Base-by-base conservation (phyloP, 176 grass and related monocot species). In the Metroxylon sagu region DNA sequence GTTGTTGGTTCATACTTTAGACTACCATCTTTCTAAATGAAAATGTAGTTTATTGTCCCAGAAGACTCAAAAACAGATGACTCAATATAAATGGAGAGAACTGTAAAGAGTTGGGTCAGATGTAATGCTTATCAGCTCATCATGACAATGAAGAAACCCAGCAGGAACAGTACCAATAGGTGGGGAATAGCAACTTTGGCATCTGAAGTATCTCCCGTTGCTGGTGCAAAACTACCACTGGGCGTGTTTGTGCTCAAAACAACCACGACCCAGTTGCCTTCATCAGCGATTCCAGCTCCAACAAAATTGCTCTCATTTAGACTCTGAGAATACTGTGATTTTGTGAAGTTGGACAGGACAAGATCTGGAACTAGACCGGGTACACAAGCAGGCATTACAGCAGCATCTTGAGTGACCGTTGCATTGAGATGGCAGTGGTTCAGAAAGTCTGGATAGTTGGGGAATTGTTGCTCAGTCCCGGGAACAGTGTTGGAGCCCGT, bases 311-410 rank as follows among this genome's bases (percentile, higher is more conserved):
- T 79, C 54, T 80, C 69, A 55, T 99, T 99, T 14, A 99, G 62
- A 56, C 77, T 77, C 65, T 71, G 59, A 65, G 88, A 89, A 68
- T 99, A 93, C 50, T 89, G 94, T 0, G 94, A 85, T 67, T 89
- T 79, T 53, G 94, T 99, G 80, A 80, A 99, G 83, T 99, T 99
- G 66, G 88, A 60, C 12, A 99, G 78, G 48, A 99, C 82, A 6
- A 89, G 43, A 61, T 65, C 85, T 3, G 81, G 62, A 14, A 58
- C 74, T 14, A 93, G 73, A 2, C 79, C 82, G 0, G 79, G 88
- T 3, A 99, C 82, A 12, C 94, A 99, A 6, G 82, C 94, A 2
- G 88, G 94, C 85, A 99, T 83, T 60, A 99, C 66, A 52, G 76
- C 70, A 0, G 78, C 88, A 56, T 99, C 88, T 57, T 67, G 62